phyloP scores from a whole-genome alignment of 371 early-diverging fungal genomes.

The Vairimorpha ceranae region DNA sequence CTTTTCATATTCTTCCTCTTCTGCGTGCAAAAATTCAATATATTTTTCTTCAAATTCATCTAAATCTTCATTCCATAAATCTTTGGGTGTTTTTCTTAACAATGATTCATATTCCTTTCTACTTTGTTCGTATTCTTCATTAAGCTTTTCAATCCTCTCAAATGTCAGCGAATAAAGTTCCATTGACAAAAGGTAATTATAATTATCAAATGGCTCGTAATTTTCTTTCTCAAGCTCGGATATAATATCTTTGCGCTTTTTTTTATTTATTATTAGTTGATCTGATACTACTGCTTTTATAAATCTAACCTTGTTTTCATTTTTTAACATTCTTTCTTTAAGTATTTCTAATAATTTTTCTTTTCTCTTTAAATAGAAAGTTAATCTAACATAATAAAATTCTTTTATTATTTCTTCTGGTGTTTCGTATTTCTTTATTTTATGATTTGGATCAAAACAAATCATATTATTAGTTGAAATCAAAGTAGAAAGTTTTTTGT shows the following conservation, averaged over 20 bases:
- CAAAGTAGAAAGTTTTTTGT: constrained; percentile 70
- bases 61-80: constrained; percentile 83
- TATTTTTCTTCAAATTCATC: constrained; percentile 47
- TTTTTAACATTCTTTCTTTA: constrained; percentile 68
- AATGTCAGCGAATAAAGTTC: constrained; percentile 79
- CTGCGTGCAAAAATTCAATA: constrained; percentile 29
- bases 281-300: constrained; percentile 79
- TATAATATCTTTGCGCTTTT: constrained; percentile 72
- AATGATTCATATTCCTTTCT: constrained; percentile 69
- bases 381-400: constrained; percentile 77
- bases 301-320: constrained; percentile 85
- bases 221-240: constrained; percentile 70
- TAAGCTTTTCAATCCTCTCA: constrained; percentile 77
- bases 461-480: constrained; percentile 83
- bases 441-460: constrained; percentile 81
- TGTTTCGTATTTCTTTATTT: constrained; percentile 73
- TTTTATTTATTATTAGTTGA: constrained; percentile 73
- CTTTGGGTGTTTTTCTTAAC: constrained; percentile 67
- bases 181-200: constrained; percentile 85
- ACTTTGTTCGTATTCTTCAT: constrained; percentile 69
- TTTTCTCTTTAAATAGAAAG: constrained; percentile 82
- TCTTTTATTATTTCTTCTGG: constrained; percentile 79
- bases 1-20: constrained; percentile 31
- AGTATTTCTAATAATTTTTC: constrained; percentile 70
- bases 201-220: constrained; percentile 69